phyloP scores from a whole-genome alignment of 306 rosid genomes.

The Acacia melanoxylon region DNA sequence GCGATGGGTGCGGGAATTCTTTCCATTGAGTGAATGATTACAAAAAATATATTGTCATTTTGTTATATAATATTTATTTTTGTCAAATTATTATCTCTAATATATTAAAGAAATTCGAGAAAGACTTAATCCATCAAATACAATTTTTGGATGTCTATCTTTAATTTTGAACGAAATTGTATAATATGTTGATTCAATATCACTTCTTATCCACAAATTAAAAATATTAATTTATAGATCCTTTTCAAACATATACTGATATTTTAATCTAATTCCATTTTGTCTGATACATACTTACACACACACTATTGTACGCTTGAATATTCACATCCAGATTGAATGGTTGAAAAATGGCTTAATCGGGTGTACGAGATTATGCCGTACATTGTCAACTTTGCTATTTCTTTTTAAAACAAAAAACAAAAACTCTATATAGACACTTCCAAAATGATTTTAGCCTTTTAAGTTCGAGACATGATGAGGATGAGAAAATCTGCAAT shows the following conservation, averaged over 20 bases:
- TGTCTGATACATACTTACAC: neutral
- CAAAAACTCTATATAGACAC: neutral
- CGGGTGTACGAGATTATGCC: neutral
- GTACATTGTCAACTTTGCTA: neutral
- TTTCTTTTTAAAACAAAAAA: too few relatives aligned
- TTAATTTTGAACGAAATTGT: neutral
- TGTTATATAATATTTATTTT: too few relatives aligned
- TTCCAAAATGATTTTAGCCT: neutral
- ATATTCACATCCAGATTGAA: neutral
- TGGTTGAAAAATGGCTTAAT: neutral
- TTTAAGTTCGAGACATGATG: neutral
- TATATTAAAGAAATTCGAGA: too few relatives aligned
- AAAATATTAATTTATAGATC: neutral
- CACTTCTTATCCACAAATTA: neutral
- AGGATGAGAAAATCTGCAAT: too few relatives aligned
- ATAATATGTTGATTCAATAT: too few relatives aligned
- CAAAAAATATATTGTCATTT: too few relatives aligned
- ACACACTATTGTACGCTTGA: neutral
- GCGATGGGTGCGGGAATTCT: too few relatives aligned
- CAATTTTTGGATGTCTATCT: neutral
- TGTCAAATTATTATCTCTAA: too few relatives aligned
- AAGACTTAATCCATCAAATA: too few relatives aligned
- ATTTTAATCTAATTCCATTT: neutral
- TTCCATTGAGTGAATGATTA: too few relatives aligned
- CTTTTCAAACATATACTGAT: neutral